Conservation (phyloP, 495 filamentous ascomycete species). For the Penicillium simplicissimum region DNA sequence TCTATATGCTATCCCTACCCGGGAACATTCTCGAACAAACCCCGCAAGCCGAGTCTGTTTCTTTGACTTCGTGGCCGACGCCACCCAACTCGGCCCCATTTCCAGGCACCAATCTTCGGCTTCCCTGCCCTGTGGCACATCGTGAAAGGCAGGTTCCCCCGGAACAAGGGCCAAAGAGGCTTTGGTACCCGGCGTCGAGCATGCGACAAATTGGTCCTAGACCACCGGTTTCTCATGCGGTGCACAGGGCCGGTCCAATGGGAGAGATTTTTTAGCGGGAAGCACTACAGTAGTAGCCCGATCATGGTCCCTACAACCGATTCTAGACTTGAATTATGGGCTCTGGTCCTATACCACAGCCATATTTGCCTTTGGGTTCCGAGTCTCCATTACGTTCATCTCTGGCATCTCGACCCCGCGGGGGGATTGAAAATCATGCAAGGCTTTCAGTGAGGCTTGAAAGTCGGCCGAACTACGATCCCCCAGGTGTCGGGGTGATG, state of each 20-base stretch:
- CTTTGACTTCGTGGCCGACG: not conserved
- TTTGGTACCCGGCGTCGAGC: not conserved
- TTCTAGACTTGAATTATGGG: not conserved
- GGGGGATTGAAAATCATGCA: not conserved
- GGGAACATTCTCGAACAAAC: not conserved
- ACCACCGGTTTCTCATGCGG: not conserved
- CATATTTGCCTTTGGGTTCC: not conserved
- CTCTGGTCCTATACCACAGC: not conserved
- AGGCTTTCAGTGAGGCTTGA: not conserved
- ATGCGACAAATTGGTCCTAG: conserved; percentile 4
- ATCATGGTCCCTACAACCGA: not conserved
- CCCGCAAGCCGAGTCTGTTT: not conserved
- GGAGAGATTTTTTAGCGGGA: not conserved
- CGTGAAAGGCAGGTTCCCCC: conserved; percentile 10
- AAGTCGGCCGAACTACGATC: not conserved
- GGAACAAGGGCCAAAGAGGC: not conserved
- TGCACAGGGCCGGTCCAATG: not conserved
- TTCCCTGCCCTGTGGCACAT: too few species aligned
- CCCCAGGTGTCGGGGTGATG: conserved; percentile 2
- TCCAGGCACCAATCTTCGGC: conserved; percentile 1
- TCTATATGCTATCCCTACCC: not conserved
- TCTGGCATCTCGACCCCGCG: not conserved
- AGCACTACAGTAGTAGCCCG: not conserved
- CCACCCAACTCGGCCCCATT: conserved; percentile 3
- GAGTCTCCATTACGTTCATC: not conserved